phyloP scores from a whole-genome alignment of 106 monocot species.

The Cymbidium sinense region DNA sequence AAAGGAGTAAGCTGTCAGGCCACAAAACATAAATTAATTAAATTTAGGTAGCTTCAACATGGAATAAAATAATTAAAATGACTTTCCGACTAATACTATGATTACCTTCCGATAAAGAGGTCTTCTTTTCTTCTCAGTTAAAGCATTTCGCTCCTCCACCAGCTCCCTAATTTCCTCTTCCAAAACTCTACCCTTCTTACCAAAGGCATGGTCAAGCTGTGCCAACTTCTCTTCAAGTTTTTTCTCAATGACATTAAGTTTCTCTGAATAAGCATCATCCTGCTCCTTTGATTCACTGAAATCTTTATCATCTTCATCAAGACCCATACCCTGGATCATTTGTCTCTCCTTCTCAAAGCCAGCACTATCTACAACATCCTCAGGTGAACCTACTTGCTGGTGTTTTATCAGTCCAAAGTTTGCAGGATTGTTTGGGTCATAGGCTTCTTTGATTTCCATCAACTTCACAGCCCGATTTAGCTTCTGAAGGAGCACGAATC shows the following conservation, averaged over 20 bases:
- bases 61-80: constrained; percentile 1
- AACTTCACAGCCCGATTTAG: constrained; percentile 81
- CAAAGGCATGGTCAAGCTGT: constrained; percentile 83
- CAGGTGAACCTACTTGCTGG: constrained; percentile 57
- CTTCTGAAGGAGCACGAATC: constrained; percentile 90
- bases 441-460: constrained; percentile 81
- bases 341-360: constrained; percentile 62
- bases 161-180: constrained; percentile 85
- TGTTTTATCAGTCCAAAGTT: constrained; percentile 89
- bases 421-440: constrained; percentile 86
- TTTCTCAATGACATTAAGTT: constrained; percentile 78
- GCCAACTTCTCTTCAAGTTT: constrained; percentile 78
- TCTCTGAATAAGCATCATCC: constrained; percentile 66
- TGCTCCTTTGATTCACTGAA: constrained; percentile 63
- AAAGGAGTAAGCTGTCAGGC: background rate
- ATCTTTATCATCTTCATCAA: constrained; percentile 58
- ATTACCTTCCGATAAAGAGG: constrained; percentile 87
- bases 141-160: constrained; percentile 84
- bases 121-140: constrained; percentile 73
- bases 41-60: background rate
- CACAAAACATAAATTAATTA: background rate
- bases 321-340: constrained; percentile 39
- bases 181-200: constrained; percentile 88
- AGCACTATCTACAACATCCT: constrained; percentile 50
- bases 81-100: background rate